Conservation (phyloP, 345 rosid genomes). For the Sonneratia caseolaris region DNA sequence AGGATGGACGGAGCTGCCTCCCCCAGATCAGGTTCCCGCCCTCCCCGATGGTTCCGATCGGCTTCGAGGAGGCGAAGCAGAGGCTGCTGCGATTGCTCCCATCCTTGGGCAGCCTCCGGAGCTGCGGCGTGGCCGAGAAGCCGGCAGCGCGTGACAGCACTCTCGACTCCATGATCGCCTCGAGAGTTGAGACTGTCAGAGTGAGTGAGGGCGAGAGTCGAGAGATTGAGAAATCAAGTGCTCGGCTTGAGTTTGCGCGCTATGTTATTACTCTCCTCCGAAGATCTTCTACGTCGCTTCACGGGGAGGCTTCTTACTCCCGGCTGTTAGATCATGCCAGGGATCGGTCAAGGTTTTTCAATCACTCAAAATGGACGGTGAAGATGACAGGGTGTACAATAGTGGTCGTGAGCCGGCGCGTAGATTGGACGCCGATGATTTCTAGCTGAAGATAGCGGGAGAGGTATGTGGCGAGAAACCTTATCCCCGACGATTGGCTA, state of each 20-base stretch:
- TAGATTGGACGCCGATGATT: constrained; percentile 15
- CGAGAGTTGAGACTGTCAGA: constrained; percentile 11
- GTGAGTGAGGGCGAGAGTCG: constrained; percentile 4
- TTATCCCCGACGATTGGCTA: constrained; percentile 29
- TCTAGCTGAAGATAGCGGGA: constrained; percentile 9
- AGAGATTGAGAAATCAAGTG: not conserved
- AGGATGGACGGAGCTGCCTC: constrained; percentile 69
- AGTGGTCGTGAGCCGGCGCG: not conserved
- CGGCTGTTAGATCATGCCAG: not conserved
- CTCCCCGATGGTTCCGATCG: constrained; percentile 47
- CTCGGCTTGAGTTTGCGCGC: not conserved
- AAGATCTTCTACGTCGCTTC: constrained; percentile 4
- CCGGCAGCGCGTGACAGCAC: constrained; percentile 60
- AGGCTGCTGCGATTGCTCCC: constrained; percentile 14
- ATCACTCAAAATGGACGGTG: not conserved
- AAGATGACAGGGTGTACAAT: not conserved
- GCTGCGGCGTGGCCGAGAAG: constrained; percentile 28
- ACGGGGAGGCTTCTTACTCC: not conserved
- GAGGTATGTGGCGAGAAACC: constrained; percentile 17
- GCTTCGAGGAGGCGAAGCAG: constrained; percentile 26
- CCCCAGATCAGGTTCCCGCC: constrained; percentile 77
- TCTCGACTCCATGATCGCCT: constrained; percentile 68
- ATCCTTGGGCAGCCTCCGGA: constrained; percentile 23
- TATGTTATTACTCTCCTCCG: not conserved
- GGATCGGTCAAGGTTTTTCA: not conserved